These are phyloP conservation scores for Geotrichum bryndzae DNA, from an alignment of 1,139 yeast species.

Conservation along the genomic window DNA sequence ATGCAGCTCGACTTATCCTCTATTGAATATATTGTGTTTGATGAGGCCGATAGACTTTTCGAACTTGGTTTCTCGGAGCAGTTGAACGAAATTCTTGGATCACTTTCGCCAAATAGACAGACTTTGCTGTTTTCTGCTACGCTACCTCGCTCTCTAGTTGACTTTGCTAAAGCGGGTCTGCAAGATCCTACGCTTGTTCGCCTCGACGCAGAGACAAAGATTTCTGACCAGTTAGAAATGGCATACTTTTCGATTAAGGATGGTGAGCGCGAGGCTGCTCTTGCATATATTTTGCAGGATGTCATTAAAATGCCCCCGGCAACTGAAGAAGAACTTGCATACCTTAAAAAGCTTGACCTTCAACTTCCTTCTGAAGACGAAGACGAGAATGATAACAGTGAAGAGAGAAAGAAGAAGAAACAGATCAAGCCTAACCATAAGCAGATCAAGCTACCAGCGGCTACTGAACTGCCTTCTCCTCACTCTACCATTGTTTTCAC, in stretches of 20 bases:
- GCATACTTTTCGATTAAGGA: conserved; percentile 74
- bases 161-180: conserved; percentile 94
- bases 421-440: conserved; percentile 44
- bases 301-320: conserved; percentile 83
- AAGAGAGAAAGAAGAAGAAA: conserved; percentile 34
- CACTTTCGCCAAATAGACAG: conserved; percentile 78
- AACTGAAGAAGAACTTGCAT: conserved; percentile 39
- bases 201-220: conserved; percentile 83
- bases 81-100: conserved; percentile 77
- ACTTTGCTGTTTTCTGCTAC: conserved; percentile 92
- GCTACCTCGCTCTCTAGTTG: conserved; percentile 83
- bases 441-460: conserved; percentile 53
- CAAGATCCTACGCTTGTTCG: conserved; percentile 87
- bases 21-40: conserved; percentile 87
- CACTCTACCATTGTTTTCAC: conserved; percentile 87
- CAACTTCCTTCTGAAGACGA: conserved; percentile 31
- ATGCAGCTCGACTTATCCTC: conserved; percentile 81
- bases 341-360: conserved; percentile 44
- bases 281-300: conserved; percentile 68
- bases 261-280: conserved; percentile 84
- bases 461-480: conserved; percentile 76
- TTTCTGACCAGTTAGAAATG: conserved; percentile 88
- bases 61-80: conserved; percentile 98
- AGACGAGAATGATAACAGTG: conserved; percentile 44
- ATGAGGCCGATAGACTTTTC: conserved; percentile 95